Percentiles rank a stretch among this genome's conserved stretches.
These are phyloP conservation scores for Aspergillus sp. DNA, from an alignment of 2,329 filamentous ascomycete genomes.

Conservation along the genomic window DNA sequence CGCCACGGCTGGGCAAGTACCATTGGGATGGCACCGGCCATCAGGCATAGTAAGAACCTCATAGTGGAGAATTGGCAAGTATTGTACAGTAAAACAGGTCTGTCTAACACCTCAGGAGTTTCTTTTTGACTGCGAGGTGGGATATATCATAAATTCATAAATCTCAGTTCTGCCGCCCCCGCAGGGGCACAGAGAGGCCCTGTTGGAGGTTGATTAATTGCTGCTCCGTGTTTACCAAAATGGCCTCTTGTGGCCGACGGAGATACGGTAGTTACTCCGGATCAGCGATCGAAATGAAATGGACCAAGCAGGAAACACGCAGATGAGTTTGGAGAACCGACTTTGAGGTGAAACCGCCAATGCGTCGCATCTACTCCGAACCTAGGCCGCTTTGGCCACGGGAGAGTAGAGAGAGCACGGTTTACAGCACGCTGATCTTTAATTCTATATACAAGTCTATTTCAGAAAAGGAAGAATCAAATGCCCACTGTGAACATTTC, in stretches of 20 bases:
- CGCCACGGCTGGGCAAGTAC: too few species aligned
- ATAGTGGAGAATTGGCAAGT: too few species aligned
- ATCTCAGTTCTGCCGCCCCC: background rate
- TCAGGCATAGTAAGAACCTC: too few species aligned
- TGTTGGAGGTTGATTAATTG: background rate
- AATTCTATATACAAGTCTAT: slow-evolving; percentile 2
- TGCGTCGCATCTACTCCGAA: too few species aligned
- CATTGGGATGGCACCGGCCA: too few species aligned
- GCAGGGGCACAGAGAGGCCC: background rate
- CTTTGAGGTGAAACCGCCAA: too few species aligned
- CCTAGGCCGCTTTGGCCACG: too few species aligned
- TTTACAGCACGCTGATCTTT: background rate
- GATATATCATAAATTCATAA: background rate
- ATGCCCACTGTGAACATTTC: slow-evolving; percentile 39
- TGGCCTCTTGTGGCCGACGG: too few species aligned
- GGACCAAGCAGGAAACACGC: background rate
- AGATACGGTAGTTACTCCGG: background rate
- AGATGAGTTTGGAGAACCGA: background rate
- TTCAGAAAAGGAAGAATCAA: background rate
- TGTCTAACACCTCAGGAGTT: background rate
- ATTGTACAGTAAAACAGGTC: too few species aligned
- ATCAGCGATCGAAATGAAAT: background rate
- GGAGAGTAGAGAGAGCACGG: too few species aligned
- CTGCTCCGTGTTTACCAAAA: too few species aligned
- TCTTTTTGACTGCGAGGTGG: background rate